Base-by-base conservation (phyloP, 2,329 filamentous ascomycete species). In the Madurella mycetomatis region DNA sequence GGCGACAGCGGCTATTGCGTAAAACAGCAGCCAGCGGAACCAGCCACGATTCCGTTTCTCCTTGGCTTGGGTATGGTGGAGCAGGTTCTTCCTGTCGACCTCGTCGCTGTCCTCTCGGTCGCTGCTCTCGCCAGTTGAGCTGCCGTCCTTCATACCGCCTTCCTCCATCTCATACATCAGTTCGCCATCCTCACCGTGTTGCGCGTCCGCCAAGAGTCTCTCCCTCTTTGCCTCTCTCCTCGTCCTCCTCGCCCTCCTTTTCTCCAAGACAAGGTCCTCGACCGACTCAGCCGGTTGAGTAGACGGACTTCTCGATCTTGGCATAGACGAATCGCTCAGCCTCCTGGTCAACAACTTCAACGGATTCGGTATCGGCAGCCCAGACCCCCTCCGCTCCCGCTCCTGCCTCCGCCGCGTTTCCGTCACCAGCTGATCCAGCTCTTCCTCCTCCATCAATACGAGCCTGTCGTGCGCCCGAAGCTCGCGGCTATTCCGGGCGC, bases 101-200 rank as follows among this genome's bases (percentile, higher is more conserved):
- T 85, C 73, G 64, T 81, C 74, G 74, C 85, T 77, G 68, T 81
- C 73, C 60, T 85, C 75, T 60, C 83, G 73, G 64, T 86, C 73
- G 75, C 79, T 84, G 69, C 80, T 85, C 0, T 81, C 78, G 37
- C 82, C 82, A 0, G 82, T 84, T 5, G 75, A 76, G 66, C 81
- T 88, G 51, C 86, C 85, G 46, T 86, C 84, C 57, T 79, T 83
- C 65, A 87, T 80, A 2, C 78, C 81, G 1, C 90, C 90, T 67
- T 91, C 87, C 70, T 96, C 92, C 87, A 92, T 90, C 72, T 94
- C 88, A 69, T 90, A 92, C 85, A 95, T 89, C 65, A 95, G 75
- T 69, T 85, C 82, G 39, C 86, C 85, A 61, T 89, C 83, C 66
- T 90, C 87, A 52, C 84, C 84, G 56, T 83, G 70, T 25, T 74